Base-by-base conservation (phyloP, 75 land plant genomes). In the Selaginella moellendorffii region DNA sequence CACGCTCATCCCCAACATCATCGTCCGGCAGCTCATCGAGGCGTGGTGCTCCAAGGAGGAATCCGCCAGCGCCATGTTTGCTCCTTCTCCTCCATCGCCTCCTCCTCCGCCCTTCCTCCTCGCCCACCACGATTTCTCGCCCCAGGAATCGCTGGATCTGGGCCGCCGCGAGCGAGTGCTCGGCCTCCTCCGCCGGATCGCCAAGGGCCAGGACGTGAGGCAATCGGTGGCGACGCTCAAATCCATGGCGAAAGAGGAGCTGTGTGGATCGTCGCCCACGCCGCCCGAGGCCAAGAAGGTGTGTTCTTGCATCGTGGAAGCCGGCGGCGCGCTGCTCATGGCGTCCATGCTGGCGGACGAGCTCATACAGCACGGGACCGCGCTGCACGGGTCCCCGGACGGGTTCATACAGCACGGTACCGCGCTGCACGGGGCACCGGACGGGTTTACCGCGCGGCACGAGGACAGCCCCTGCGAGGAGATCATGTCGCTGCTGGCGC, bases 1-100 rank as follows among this genome's bases (percentile, higher is more conserved):
- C 21, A 63, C 65, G 1, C 42, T 74, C 60, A 59, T 74, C 2
- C 76, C 76, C 52, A 74, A 74, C 26, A 29, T 69, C 1, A 74
- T 71, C 0, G 46, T 74, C 2, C 60, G 67, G 1, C 65, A 68
- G 27, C 62, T 74, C 0, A 74, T 74, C 19, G 53, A 69, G 19
- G 61, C 73, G 0, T 74, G 76, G 76, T 72, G 65, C 8, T 22
- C 54, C 1, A 31, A 54, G 1, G 61, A 74, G 9, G 74, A 69
- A 2, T 30, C 65, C 1, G 65, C 36, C 2, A 63, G 65, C 26
- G 5, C 46, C 46, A 14, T 36, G 5, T 36, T 36, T 36, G 46
- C 10, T 5, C 46, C 5, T 14, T 5, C 46, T 14, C 14, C 14
- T 5, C 10, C 5, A 14, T 36, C 46, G 5, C 10, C 5, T 14